Evolutionary conservation across 2,329 filamentous ascomycete genomes (phyloP), one percentile per base, ranked within the genome.

Genomic region (Hyphodiscus sp.): DNA sequence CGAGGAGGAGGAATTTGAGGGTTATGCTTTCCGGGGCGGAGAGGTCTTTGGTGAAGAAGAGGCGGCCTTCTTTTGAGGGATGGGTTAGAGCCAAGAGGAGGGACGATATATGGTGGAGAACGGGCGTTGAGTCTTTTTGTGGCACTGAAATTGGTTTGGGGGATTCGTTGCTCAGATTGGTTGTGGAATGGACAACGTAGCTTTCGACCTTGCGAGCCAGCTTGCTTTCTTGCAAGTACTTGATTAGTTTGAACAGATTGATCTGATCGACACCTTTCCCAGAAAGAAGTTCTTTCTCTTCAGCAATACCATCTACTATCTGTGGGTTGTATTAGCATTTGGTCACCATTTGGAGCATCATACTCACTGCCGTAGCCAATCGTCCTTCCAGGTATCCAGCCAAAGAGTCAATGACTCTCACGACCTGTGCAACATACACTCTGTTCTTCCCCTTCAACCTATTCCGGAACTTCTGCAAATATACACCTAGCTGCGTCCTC

Each of bases 141-240:
- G 46, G 20, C 53, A 41, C 19, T 30, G 20, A 4, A 10, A 57
- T 63, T 61, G 5, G 52, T 42, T 16, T 53, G 49, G 38, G 30
- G 44, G 23, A 33, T 2, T 58, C 61, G 58, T 68, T 55, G 54
- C 56, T 23, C 58, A 18, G 47, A 58, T n/a, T 45, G 61, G 68
- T 45, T 65, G 61, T 54, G 52, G 63, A 69, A 55, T 87, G 80
- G 2, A 81, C 77, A 2, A 84, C 81, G 65, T 97, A 99, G 47
- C 89, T 87, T 70, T 99, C 92, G 11, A 97, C 88, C 69, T 99
- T 99, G 59, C 91, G 87, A 1, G 92, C 91, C 13, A 99, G 74
- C 64, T 95, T 96, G 57, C 91, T 96, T 58, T 94, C 86, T 64
- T 92, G 87, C 3, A 99, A 81, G 68, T 97, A 97, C 44, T 83